phyloP scores from a whole-genome alignment of 768 basidiomycete species.

The Candolleomyces aberdarensis region DNA sequence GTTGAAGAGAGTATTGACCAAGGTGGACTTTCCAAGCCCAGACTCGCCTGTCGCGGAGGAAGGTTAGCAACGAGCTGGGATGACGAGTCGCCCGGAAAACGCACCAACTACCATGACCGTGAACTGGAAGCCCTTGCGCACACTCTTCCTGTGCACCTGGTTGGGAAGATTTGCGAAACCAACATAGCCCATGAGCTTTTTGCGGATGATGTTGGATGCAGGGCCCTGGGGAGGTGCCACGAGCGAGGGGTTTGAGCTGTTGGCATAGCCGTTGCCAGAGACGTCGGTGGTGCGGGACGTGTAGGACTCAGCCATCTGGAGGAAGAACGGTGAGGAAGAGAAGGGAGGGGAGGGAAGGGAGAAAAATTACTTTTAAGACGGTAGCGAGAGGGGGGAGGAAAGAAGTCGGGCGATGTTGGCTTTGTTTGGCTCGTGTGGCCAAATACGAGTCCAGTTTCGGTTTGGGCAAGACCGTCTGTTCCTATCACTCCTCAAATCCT shows the following conservation, averaged over 20 bases:
- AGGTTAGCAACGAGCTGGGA: conserved; percentile 13
- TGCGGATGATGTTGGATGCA: conserved; percentile 59
- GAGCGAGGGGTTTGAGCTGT: conserved; percentile 64
- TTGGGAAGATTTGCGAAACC: conserved; percentile 98
- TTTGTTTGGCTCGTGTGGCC: conserved; percentile 46
- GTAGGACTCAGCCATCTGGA: conserved; percentile 75
- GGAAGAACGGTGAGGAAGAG: conserved; percentile 23
- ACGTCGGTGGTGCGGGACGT: conserved; percentile 64
- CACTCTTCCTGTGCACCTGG: conserved; percentile 98
- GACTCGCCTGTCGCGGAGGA: conserved; percentile 72
- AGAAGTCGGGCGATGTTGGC: conserved; percentile 46
- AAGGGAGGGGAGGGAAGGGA: conserved; percentile 25
- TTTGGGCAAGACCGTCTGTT: conserved; percentile 48
- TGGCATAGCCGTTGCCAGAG: conserved; percentile 55
- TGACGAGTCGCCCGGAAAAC: conserved; percentile 37
- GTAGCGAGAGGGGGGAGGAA: conserved; percentile 51
- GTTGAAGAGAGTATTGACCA: conserved; percentile 98
- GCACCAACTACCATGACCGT: conserved; percentile 98
- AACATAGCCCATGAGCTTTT: conserved; percentile 94
- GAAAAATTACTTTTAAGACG: conserved; percentile 50
- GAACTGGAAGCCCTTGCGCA: conserved; percentile 98
- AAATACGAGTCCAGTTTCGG: conserved; percentile 40
- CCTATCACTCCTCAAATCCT: conserved; percentile 12
- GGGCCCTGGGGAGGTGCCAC: conserved; percentile 33
- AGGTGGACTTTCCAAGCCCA: conserved; percentile 96